Evolutionary conservation across 805 yeast species (phyloP), one percentile per base, ranked within the genome.

Genomic region (Candida cerambycidarum): DNA sequence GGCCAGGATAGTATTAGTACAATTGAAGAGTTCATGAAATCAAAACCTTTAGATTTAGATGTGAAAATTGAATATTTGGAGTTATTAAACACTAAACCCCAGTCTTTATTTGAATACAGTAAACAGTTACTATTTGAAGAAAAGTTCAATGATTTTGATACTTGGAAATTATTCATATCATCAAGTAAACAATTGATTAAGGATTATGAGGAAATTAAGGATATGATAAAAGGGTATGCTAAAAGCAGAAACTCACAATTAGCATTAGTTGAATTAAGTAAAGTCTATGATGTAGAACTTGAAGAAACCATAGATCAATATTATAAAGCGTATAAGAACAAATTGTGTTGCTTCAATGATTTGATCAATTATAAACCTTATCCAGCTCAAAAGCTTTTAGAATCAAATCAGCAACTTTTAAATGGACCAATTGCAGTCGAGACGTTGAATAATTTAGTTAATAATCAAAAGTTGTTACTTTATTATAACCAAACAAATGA

Each of bases 101-200:
- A 63, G 0, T 46, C 54, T 10, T 59, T 88, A 11, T 68, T 54
- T 47, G 59, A 67, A 0, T 64, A 65, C 45, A 63, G 80, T 35
- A 32, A 56, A 4, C 45, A 53, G 3, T 67, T 79, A 11, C 58
- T 89, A 25, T 64, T 72, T 13, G 66, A 63, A 3, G 63, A 73
- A 17, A 59, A 69, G 8, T 74, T 85, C 42, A 89, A 90, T 59
- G 96, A 89, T 58, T 90, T 79, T 70, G 76, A 78, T 43, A 79
- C 89, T 29, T 88, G 95, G 87, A 76, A 80, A 50, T 64, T 69
- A 13, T 61, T 76, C 38, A 71, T 79, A 15, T 63, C 68, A 34
- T 65, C 89, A 2, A 71, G 73, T 0, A 52, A 56, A 14, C 51
- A 71, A 18, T 48, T 74, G 16, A 61, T 54, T 10, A 52, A 60